Evolutionary conservation across 345 rosid genomes (phyloP), one percentile per base, ranked within the genome.

Genomic region (Gossypium longicalyx): DNA sequence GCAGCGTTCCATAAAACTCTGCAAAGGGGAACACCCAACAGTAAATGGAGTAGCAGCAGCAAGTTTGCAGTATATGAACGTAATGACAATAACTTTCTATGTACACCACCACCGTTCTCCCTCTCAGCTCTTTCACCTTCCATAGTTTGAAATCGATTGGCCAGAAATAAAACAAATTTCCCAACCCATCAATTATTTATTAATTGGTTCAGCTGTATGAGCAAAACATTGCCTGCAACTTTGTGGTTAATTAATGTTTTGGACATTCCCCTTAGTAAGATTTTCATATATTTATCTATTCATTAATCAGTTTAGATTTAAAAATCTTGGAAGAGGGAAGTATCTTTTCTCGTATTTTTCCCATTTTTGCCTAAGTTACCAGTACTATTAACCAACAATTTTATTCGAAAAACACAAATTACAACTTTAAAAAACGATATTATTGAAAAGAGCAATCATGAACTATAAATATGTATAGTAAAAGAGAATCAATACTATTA

Each of bases 1-100:
- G 59, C 72, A 69, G 72, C 29, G 72, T 25, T 51, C 52, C 72
- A 69, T 69, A 69, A 68, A 23, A 69, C 72, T 51, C 45, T 51
- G 25, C 17, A 58, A 44, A 20, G 45, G 15, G 38, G 19, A 52
- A 16, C 20, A 52, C 19, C 23, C 59, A 77, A 63, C 62, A 44
- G 38, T 34, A 23, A 43, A 59, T 56, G 67, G 9, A 47, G 56
- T 2, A 72, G 61, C 25, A 48, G 53, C 23, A 41, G 54, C 56
- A 61, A 77, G 75, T 64, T 19, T 63, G 65, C 13, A 65, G 23
- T 34, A 34, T 34, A 23, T 25, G 12, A 9, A 47, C 13, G 12
- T 47, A 23, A 23, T 41, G 72, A 61, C 74, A 60, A 16, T 6
- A 52, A 52, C 54, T 45, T 67, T 45, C 19, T 45, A 45, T 7